Evolutionary conservation across 2,329 filamentous ascomycete genomes (phyloP).

Genomic region (Fusarium sp.): DNA sequence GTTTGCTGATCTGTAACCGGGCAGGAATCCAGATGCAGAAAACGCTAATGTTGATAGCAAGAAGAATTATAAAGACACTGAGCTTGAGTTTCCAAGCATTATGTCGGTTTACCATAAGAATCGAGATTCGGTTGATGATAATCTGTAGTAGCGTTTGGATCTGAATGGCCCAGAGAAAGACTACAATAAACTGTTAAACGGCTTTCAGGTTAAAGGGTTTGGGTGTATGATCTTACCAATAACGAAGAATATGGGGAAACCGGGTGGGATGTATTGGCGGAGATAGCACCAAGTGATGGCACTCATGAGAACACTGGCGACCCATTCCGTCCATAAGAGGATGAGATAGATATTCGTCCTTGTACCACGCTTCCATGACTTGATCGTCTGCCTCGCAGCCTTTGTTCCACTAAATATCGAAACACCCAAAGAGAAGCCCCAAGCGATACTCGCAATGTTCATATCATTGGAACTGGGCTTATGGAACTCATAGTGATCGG

Average conservation of each 20-base stretch:
- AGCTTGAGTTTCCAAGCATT: slow-evolving; percentile 60
- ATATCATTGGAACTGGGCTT: slow-evolving; percentile 46
- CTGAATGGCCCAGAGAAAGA: slow-evolving; percentile 58
- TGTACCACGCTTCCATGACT: slow-evolving; percentile 48
- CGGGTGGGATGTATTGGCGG: slow-evolving; percentile 44
- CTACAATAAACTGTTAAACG: slow-evolving; percentile 11
- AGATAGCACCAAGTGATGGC: slow-evolving; percentile 49
- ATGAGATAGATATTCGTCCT: slow-evolving; percentile 46
- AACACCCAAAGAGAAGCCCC: slow-evolving; percentile 48
- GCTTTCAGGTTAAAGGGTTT: fast-evolving
- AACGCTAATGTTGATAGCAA: slow-evolving; percentile 66
- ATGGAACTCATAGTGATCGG: slow-evolving; percentile 37
- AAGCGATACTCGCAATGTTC: slow-evolving; percentile 51
- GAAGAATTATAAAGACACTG: slow-evolving; percentile 60
- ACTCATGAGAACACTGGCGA: slow-evolving; percentile 48
- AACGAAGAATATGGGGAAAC: slow-evolving; percentile 47
- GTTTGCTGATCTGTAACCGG: slow-evolving; percentile 60
- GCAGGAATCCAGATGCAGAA: slow-evolving; percentile 70
- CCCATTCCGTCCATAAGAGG: slow-evolving; percentile 47
- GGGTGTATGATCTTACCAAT: slow-evolving; percentile 22
- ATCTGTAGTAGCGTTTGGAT: slow-evolving; percentile 69
- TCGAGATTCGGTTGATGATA: slow-evolving; percentile 68
- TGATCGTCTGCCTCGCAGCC: slow-evolving; percentile 42
- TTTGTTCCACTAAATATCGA: slow-evolving; percentile 49
- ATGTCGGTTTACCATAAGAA: slow-evolving; percentile 60